Conservation (phyloP, 1,284 basidiomycete genomes). For the Agroathelia rolfsii region DNA sequence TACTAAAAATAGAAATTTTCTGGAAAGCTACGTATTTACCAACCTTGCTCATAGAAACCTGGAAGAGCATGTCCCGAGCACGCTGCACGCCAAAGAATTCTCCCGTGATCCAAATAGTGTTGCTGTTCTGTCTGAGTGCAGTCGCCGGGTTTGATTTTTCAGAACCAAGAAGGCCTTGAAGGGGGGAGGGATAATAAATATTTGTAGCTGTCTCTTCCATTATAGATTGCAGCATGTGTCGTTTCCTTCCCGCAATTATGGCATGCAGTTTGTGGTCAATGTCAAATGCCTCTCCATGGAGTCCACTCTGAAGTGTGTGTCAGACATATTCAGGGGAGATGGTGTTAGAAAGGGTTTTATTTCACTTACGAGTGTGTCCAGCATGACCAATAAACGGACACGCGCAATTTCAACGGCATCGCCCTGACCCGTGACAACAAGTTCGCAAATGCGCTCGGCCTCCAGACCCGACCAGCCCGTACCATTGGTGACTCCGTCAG, state of each 20-base stretch:
- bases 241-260: constrained; percentile 87
- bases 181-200: constrained; percentile 87
- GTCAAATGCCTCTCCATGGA: constrained; percentile 86
- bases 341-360: constrained; percentile 1
- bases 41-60: constrained; percentile 82
- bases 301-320: constrained; percentile 52
- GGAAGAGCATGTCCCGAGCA: constrained; percentile 90
- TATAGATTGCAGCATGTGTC: constrained; percentile 80
- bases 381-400: constrained; percentile 83
- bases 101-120: constrained; percentile 92
- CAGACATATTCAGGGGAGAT: constrained; percentile 10
- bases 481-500: constrained; percentile 64
- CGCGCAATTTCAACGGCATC: constrained; percentile 90
- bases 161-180: constrained; percentile 77
- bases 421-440: constrained; percentile 81
- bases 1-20: constrained; percentile 7
- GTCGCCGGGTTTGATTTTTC: constrained; percentile 29
- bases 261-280: constrained; percentile 94
- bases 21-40: no score
- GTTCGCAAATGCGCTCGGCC: constrained; percentile 86
- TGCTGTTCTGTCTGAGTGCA: constrained; percentile 42
- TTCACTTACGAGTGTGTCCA: constrained; percentile 83
- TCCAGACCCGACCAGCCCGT: constrained; percentile 84
- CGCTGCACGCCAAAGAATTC: constrained; percentile 96
- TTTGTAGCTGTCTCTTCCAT: constrained; percentile 98